A percentile compares a stretch with the other conserved stretches of the same genome.
Evolutionary conservation across 2,329 filamentous ascomycete species (phyloP).

Genomic region (Tympanopsis confertula): DNA sequence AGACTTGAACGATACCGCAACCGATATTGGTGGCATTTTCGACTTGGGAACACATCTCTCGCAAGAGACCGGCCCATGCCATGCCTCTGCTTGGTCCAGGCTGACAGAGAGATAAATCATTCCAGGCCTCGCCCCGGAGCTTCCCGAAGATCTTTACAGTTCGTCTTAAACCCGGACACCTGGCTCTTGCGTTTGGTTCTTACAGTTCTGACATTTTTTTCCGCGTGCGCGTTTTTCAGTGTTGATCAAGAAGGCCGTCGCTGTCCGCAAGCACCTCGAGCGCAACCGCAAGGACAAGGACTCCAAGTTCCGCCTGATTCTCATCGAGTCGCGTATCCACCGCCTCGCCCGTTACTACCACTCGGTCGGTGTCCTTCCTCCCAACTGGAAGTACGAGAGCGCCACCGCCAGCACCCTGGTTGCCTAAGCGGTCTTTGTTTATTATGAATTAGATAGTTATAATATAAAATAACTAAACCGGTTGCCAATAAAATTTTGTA

Average conservation of each 20-base stretch:
- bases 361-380: constrained; percentile 55
- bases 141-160: constrained; percentile 99
- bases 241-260: constrained; percentile 99
- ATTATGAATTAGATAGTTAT: constrained; percentile 6
- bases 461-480: constrained; percentile 9
- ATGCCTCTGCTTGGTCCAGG: constrained; percentile 83
- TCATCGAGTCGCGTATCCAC: constrained; percentile 99
- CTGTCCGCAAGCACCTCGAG: constrained; percentile 99
- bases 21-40: too few species aligned
- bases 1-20: too few species aligned
- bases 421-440: constrained; percentile 47
- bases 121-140: constrained; percentile 93
- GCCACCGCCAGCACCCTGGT: constrained; percentile 91
- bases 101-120: constrained; percentile 78
- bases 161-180: too few species aligned
- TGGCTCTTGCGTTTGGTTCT: too few species aligned
- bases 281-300: constrained; percentile 99
- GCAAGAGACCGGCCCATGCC: constrained; percentile 13
- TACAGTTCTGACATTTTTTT: too few species aligned
- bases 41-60: too few species aligned
- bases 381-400: constrained; percentile 98
- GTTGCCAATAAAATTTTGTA: too few species aligned
- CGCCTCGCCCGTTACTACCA: constrained; percentile 51
- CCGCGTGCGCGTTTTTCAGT: too few species aligned
- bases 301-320: constrained; percentile 99